Base-by-base conservation (phyloP, 202 grass and related monocot genomes). In the Eragrostis tef region DNA sequence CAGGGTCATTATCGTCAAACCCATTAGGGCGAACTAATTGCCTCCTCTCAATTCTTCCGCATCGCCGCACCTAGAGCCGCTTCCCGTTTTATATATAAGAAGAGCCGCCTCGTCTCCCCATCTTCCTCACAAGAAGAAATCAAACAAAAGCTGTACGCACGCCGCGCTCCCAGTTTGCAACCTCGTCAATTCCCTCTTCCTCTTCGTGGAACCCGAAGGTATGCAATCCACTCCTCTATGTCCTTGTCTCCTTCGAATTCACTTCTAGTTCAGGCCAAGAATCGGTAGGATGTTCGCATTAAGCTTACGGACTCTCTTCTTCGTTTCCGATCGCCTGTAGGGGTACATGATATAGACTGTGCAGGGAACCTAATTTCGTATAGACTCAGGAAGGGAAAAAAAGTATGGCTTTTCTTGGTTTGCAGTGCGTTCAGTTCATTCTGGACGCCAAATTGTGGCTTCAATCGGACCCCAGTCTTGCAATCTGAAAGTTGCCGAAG, bases 151-250 rank as follows among this genome's bases (percentile, higher is more conserved):
- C 6, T 52, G 59, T 11, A 16, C 10, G 11, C 59, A 19, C 25
- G 0, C 19, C 66, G 69, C 53, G 59, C 46, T 64, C 6, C 3
- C 29, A 21, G 43, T 11, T 34, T 49, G 14, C 6, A 5, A 3
- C 3, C 46, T 15, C 17, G 36, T 54, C 49, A 8, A 2, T 36
- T 73, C 29, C 34, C 11, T 42, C 71, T 39, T 62, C 82, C 7
- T 66, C 27, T 43, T 43, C 41, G 57, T 16, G 44, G 1, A 9
- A 63, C 12, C 79, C 74, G n/a, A 69, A 86, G 87, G 87, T 89
- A 79, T 36, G 66, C 41, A 50, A 8, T 60, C 57, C 12, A 48
- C 14, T 70, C 22, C 14, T 21, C 25, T 66, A n/a, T 49, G 58
- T 19, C 15, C 2, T 0, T 21, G 1, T 54, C 59, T 64, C 5